A percentile compares a stretch with the other conserved stretches of the same genome.
Conservation (phyloP, 2,329 filamentous ascomycete genomes). For the Chalaropsis thielavioides region DNA sequence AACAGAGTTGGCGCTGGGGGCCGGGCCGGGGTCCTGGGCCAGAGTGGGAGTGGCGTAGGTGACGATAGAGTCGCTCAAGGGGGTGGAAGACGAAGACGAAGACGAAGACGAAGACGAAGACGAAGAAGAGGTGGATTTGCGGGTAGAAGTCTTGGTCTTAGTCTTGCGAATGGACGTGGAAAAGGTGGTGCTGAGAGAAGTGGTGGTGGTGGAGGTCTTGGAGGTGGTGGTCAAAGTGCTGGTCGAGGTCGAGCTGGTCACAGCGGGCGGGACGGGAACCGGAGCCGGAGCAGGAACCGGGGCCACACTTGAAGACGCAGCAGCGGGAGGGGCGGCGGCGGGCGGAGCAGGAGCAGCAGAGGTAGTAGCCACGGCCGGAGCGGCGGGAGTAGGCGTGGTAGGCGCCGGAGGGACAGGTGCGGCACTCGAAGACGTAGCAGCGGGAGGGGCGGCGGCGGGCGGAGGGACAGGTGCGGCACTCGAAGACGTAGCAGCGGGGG, state of each 20-base stretch:
- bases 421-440: neutral
- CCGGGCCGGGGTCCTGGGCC: neutral
- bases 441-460: neutral
- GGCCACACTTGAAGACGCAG: neutral
- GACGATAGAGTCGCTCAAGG: slow-evolving; percentile 9
- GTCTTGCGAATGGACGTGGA: slow-evolving; percentile 6
- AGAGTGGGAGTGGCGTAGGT: slow-evolving; percentile 2
- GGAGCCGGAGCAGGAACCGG: neutral
- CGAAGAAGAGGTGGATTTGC: neutral
- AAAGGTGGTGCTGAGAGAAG: slow-evolving; percentile 5
- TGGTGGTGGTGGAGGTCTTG: neutral
- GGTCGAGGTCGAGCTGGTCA: neutral
- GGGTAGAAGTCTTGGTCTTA: slow-evolving; percentile 1
- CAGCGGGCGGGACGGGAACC: neutral
- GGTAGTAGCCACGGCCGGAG: neutral
- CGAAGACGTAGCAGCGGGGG: neutral
- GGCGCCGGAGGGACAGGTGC: neutral
- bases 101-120: neutral
- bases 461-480: neutral
- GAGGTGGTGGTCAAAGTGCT: neutral
- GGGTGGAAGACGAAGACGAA: slow-evolving; percentile 4
- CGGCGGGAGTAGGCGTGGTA: neutral
- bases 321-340: neutral
- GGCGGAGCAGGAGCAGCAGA: neutral
- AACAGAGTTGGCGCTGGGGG: neutral